phyloP scores from a whole-genome alignment of 163 green algal species.

The Prototheca cutis region DNA sequence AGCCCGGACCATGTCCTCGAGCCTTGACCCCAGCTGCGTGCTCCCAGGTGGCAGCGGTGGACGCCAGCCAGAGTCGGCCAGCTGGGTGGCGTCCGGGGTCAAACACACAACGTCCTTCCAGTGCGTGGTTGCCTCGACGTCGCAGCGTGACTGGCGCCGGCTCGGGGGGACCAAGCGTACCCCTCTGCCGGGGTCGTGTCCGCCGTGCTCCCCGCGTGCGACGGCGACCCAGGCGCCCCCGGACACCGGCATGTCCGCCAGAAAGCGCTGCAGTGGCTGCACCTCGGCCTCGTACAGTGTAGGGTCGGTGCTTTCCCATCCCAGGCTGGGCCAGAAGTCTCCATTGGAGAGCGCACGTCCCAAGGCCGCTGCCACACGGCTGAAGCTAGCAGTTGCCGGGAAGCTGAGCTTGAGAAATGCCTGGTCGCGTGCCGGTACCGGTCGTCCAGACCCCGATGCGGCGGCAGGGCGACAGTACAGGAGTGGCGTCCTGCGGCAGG shows the following conservation, averaged over 20 bases:
- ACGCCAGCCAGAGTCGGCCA: slow-evolving; percentile 47
- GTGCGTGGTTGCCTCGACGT: slow-evolving; percentile 40
- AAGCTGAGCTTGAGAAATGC: slow-evolving; percentile 41
- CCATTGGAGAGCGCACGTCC: slow-evolving; percentile 6
- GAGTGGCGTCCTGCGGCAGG: slow-evolving; percentile 33
- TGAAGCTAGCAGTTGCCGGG: slow-evolving; percentile 14
- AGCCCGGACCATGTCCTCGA: slow-evolving; percentile 7
- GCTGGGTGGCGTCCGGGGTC: slow-evolving; percentile 61
- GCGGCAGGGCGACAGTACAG: slow-evolving; percentile 40
- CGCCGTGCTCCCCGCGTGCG: background rate
- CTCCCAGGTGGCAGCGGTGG: slow-evolving; percentile 2
- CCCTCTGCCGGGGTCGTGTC: background rate
- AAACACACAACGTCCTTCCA: slow-evolving; percentile 43
- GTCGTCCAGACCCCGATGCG: no score
- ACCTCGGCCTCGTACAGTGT: slow-evolving; percentile 43
- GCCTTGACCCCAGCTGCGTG: background rate
- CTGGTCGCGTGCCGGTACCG: slow-evolving; percentile 19
- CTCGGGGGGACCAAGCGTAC: background rate
- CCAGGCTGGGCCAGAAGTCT: slow-evolving; percentile 4
- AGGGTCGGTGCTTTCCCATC: slow-evolving; percentile 7
- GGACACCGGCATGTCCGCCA: slow-evolving; percentile 49
- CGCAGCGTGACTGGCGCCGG: slow-evolving; percentile 24
- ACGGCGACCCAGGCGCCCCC: slow-evolving; percentile 51
- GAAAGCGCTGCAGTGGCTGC: slow-evolving; percentile 48
- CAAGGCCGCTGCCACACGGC: slow-evolving; percentile 19